A percentile compares a stretch with the other conserved stretches of the same genome.
Conservation (phyloP, 2,329 filamentous ascomycete genomes). For the Exophiala phaeomuriformis region DNA sequence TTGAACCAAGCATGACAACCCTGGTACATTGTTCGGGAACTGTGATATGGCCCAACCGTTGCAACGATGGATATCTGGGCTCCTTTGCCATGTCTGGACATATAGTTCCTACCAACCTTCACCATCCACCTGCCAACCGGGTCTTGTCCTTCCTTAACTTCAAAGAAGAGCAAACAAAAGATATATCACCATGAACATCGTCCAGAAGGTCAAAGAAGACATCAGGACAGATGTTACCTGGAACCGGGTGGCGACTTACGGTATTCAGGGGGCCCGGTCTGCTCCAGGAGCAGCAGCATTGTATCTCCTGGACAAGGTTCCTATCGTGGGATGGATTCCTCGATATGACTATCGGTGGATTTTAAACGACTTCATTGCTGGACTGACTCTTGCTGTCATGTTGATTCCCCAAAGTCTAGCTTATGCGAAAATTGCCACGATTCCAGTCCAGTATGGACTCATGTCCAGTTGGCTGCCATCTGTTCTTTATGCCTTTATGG, state of each 20-base stretch:
- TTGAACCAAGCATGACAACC: no score
- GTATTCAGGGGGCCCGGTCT: conserved; percentile 31
- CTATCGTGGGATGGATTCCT: conserved; percentile 57
- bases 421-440: conserved; percentile 56
- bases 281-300: conserved; percentile 48
- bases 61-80: no score
- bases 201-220: conserved; percentile 20
- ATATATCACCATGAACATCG: conserved; percentile 20
- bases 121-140: no score
- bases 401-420: conserved; percentile 57
- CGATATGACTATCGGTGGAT: conserved; percentile 56
- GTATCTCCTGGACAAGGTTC: conserved; percentile 55
- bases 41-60: no score
- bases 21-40: no score
- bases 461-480: conserved; percentile 55
- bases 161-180: not conserved
- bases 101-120: no score
- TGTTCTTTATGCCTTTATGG: conserved; percentile 53
- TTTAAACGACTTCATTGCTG: conserved; percentile 54
- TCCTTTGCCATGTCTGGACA: no score
- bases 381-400: conserved; percentile 54
- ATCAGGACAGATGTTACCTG: conserved; percentile 23
- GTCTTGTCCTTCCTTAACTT: no score
- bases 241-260: conserved; percentile 20
- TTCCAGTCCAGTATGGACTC: conserved; percentile 54